Evolutionary conservation across 2,329 filamentous ascomycete genomes (phyloP).

Genomic region (Capronia coronata): DNA sequence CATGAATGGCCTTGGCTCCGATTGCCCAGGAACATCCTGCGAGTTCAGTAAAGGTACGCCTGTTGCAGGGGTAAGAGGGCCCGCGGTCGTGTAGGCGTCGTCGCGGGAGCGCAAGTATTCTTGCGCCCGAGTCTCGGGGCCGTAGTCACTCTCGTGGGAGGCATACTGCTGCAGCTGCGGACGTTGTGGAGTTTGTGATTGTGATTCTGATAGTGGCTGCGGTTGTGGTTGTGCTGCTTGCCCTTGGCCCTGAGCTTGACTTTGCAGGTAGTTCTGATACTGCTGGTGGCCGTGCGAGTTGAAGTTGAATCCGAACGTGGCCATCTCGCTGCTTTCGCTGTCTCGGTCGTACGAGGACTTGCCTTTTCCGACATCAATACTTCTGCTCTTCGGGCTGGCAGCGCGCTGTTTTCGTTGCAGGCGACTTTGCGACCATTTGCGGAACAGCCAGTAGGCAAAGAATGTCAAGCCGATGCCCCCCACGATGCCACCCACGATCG

Average conservation of each 20-base stretch:
- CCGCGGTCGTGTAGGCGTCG: constrained; percentile 5
- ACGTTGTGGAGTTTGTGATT: no score
- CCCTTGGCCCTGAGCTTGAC: neutral
- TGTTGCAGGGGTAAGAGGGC: constrained; percentile 15
- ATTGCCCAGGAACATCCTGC: constrained; percentile 1
- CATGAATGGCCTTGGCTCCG: neutral
- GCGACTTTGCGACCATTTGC: constrained; percentile 14
- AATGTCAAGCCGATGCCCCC: constrained; percentile 29
- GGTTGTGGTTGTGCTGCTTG: neutral
- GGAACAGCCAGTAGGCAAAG: constrained; percentile 16
- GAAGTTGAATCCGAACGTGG: constrained; percentile 17
- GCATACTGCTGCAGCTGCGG: constrained; percentile 1
- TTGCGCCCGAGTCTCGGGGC: neutral
- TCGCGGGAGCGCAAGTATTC: constrained; percentile 12
- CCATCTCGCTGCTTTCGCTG: constrained; percentile 10
- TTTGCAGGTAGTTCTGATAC: constrained; percentile 13
- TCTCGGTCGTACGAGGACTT: constrained; percentile 4
- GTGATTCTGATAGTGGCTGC: neutral
- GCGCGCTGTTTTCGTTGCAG: constrained; percentile 3
- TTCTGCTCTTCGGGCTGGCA: constrained; percentile 7
- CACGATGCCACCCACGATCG: constrained; percentile 30
- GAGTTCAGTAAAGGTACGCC: constrained; percentile 12
- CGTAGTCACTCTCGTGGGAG: neutral
- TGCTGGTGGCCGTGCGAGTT: constrained; percentile 15
- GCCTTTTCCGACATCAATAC: neutral